Evolutionary conservation across 352 stramenopile species (phyloP).

Genomic region (Pythium scleroteichum): DNA sequence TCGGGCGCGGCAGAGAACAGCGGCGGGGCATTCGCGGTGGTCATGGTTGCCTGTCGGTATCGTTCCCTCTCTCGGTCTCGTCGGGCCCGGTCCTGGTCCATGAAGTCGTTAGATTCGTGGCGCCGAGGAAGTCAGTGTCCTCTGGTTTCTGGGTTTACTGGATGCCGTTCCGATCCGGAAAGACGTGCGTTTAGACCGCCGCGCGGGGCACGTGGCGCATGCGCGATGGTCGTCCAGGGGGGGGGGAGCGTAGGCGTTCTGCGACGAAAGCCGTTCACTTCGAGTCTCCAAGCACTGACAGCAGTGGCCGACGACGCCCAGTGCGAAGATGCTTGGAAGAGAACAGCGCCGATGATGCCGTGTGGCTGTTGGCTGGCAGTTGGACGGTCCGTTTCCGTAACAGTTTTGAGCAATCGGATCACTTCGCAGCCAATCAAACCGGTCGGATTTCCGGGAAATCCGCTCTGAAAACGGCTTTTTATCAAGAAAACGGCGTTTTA

Average conservation of each 20-base stretch:
- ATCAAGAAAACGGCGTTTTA: slow-evolving; percentile 1
- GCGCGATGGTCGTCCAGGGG: no score
- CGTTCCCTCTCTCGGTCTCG: not conserved
- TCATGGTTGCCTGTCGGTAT: not conserved
- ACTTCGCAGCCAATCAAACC: slow-evolving; percentile 18
- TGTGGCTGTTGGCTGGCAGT: slow-evolving; percentile 30
- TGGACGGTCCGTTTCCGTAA: slow-evolving; percentile 29
- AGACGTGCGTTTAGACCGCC: no score
- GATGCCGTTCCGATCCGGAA: no score
- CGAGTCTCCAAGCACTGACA: not conserved
- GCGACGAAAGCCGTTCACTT: not conserved
- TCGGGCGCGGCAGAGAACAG: slow-evolving; percentile 2
- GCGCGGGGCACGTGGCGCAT: no score
- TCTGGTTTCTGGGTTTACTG: not conserved
- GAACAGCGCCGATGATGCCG: slow-evolving; percentile 1
- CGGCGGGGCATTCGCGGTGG: not conserved
- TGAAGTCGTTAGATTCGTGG: not conserved
- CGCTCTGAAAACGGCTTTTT: slow-evolving; percentile 9
- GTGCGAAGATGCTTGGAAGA: not conserved
- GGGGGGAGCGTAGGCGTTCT: not conserved
- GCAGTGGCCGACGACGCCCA: not conserved
- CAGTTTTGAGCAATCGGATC: slow-evolving; percentile 21
- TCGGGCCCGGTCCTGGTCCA: not conserved
- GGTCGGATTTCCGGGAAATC: not conserved
- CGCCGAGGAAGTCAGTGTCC: no score